These are phyloP conservation scores for Auricularia heimuer DNA, from an alignment of 768 basidiomycete species.

Conservation along the genomic window DNA sequence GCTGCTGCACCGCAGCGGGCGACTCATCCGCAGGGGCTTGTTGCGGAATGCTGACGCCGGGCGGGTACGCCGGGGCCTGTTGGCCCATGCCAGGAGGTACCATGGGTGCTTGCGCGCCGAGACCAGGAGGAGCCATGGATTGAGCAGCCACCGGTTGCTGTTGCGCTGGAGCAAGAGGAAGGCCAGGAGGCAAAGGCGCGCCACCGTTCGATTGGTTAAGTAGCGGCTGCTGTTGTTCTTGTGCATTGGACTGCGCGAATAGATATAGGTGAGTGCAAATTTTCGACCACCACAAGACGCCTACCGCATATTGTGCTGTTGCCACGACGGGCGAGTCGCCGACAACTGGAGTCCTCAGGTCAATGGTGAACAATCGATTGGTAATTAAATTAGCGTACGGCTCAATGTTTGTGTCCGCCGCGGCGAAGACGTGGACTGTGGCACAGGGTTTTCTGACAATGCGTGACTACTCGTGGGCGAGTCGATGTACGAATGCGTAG, in stretches of 20 bases:
- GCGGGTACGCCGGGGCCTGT: neutral
- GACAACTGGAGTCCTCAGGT: neutral
- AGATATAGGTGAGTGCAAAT: no score
- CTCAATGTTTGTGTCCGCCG: constrained; percentile 24
- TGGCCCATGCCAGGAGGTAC: neutral
- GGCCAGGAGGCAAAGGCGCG: neutral
- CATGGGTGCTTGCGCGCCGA: neutral
- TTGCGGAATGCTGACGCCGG: neutral
- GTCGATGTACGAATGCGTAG: constrained; percentile 47
- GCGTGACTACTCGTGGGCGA: constrained; percentile 47
- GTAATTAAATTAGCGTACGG: neutral
- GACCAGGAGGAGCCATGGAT: neutral
- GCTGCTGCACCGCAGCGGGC: constrained; percentile 23
- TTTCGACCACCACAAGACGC: neutral
- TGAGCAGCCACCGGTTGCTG: constrained; percentile 1
- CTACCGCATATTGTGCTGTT: neutral
- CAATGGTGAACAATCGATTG: neutral
- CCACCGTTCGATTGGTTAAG: neutral
- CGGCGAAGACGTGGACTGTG: constrained; percentile 46
- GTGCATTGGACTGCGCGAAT: no score
- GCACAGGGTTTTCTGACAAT: constrained; percentile 47
- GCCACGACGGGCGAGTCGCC: neutral
- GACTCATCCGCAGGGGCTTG: neutral
- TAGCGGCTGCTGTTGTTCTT: neutral
- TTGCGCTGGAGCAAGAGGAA: neutral